Evolutionary conservation across 208 protist genomes (phyloP), one percentile per base, ranked within the genome.

Genomic region (Crithidia sp.): DNA sequence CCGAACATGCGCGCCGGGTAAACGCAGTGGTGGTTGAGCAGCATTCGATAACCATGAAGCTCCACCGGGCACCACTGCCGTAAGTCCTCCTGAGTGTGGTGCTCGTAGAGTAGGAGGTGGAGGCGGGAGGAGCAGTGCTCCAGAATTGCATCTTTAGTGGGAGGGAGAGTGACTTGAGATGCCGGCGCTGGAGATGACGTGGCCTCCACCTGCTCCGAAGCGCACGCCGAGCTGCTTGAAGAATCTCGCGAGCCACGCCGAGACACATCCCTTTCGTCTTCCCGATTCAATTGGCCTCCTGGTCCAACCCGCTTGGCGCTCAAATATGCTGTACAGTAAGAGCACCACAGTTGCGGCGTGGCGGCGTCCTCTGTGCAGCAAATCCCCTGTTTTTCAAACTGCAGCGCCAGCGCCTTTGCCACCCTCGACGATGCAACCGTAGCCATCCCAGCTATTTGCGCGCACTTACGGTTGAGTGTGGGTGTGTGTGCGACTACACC

Each of bases 1-100:
- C 92, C 92, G 64, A 92, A 95, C 75, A 89, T 88, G 44, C 70
- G 66, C 7, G 54, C 55, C 5, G 90, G 89, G 74, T 94, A 95
- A 28, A 96, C 39, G 76, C 84, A 92, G 67, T 95, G 88, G 62
- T 95, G 89, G 62, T 94, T 87, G 16, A 96, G 71, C 61, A 94
- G 84, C 72, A 94, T 84, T 40, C 74, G 75, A 14, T 82, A 77
- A 36, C 87, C 87, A 72, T 95, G 70, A 16, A 96, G 57, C 52
- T 88, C 80, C 3, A 94, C 86, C 37, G 84, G 85, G 61, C 83
- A 94, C 79, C 86, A 93, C 40, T 91, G 73, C 14, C 77, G 77
- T 10, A 75, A 28, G 37, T 59, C 56, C 28, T 67, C 54, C 19
- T 82, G 76, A 19, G 78, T 81, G 52, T 88, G 67, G 54, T 68